Evolutionary conservation across 2,329 filamentous ascomycete genomes (phyloP).

Genomic region (Botrytis fabae): DNA sequence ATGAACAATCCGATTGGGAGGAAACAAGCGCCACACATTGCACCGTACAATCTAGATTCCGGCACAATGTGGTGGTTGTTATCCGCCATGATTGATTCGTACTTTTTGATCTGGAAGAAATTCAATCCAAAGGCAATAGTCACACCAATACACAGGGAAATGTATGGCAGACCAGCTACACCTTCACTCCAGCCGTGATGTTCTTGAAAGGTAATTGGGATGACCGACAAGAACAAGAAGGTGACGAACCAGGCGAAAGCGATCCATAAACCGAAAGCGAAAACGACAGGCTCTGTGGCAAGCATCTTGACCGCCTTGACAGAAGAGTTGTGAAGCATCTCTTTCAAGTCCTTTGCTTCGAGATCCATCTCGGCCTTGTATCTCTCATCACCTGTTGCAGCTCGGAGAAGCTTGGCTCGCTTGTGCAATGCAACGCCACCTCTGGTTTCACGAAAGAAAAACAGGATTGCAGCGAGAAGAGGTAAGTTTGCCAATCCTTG

Average conservation of each 20-base stretch:
- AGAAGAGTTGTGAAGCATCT: slow-evolving; percentile 71
- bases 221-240: slow-evolving; percentile 77
- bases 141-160: slow-evolving; percentile 45
- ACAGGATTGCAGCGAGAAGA: slow-evolving; percentile 62
- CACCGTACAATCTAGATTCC: slow-evolving; percentile 77
- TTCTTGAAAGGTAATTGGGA: slow-evolving; percentile 75
- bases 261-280: slow-evolving; percentile 86
- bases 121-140: slow-evolving; percentile 31
- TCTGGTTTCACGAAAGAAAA: slow-evolving; percentile 78
- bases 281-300: slow-evolving; percentile 73
- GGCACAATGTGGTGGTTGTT: slow-evolving; percentile 45
- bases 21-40: slow-evolving; percentile 70
- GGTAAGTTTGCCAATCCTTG: slow-evolving; percentile 69
- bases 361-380: slow-evolving; percentile 54
- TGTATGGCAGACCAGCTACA: slow-evolving; percentile 63
- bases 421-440: slow-evolving; percentile 75
- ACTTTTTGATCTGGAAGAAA: slow-evolving; percentile 21
- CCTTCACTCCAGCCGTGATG: slow-evolving; percentile 62
- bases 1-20: slow-evolving; percentile 77
- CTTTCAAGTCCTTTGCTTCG: slow-evolving; percentile 53
- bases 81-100: slow-evolving; percentile 1
- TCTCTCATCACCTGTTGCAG: slow-evolving; percentile 59
- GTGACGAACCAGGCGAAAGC: slow-evolving; percentile 86
- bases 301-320: slow-evolving; percentile 72
- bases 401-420: slow-evolving; percentile 67